Base-by-base conservation (phyloP, 2,329 filamentous ascomycete genomes). In the Epichloe sylvatica region DNA sequence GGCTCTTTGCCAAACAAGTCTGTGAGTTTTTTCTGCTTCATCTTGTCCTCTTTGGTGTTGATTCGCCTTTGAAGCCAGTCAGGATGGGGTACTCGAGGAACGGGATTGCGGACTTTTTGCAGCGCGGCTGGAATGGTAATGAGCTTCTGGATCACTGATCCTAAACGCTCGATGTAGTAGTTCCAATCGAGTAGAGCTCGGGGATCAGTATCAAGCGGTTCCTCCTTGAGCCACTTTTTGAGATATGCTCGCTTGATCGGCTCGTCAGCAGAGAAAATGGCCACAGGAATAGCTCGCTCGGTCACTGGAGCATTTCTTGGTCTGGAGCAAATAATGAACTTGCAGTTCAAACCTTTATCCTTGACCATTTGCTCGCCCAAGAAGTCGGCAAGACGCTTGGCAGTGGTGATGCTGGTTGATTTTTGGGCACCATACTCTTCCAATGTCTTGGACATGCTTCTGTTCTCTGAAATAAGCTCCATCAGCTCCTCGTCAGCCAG, bases 391-490 rank as follows among this genome's bases (percentile, higher is more conserved):
- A 99, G 70, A 54, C 92, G 88, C 60, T 84, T 92, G 11, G 92
- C 92, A 0, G 92, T 99, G 2, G 92, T 99, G 64, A 99, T 98
- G n/a, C 92, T 95, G 1, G 92, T 98, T 0, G 91, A 97, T 64
- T 99, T 98, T 60, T 98, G 94, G 7, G 71, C 72, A 17, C 90
- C 92, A 56, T 99, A 99, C 67, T 99, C 94, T 57, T 96, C 91
- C 1, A 99, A 72, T 0, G 92, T 94, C 69, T 98, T 98, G 17
- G 83, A 78, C 92, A 99, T 98, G 70, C 81, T 97, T 70, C 94
- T 84, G 70, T 99, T 99, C 66, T 99, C 92, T 46, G 89, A 96
- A 80, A 99, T 98, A n/a, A 99, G 82, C 60, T 98, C 91, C 66
- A 98, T 97, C 39, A 99, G 77, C 63, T 98, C 92, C 63, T 97